Conservation (phyloP, 192 early-diverging fungal genomes). For the Rhizoclosmatium sp. region DNA sequence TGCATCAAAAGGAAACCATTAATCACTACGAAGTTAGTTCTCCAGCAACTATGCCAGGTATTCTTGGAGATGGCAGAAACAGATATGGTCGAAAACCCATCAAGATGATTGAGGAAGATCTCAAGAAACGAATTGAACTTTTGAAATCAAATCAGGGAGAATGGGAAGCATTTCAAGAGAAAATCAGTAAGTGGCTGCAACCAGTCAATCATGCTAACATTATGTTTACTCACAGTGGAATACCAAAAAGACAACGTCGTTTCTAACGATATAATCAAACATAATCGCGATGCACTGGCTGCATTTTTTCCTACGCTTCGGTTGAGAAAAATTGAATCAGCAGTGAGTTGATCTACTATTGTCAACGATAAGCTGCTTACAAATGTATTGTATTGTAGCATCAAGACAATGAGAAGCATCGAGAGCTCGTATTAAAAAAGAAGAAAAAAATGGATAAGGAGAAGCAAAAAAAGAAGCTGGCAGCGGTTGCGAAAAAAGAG, state of each 20-base stretch:
- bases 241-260: slow-evolving; percentile 35
- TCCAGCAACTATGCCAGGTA: background rate
- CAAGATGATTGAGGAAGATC: slow-evolving; percentile 55
- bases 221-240: slow-evolving; percentile 1
- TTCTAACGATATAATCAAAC: slow-evolving; percentile 41
- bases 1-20: slow-evolving; percentile 7
- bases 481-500: slow-evolving; percentile 49
- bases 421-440: slow-evolving; percentile 43
- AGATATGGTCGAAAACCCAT: slow-evolving; percentile 61
- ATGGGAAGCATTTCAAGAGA: slow-evolving; percentile 61
- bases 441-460: slow-evolving; percentile 51
- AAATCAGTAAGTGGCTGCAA: slow-evolving; percentile 46
- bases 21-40: background rate
- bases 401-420: slow-evolving; percentile 39
- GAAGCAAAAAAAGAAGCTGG: slow-evolving; percentile 45
- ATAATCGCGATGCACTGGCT: slow-evolving; percentile 33
- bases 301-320: slow-evolving; percentile 29
- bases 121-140: slow-evolving; percentile 56
- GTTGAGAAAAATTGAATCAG: slow-evolving; percentile 21
- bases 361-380: background rate
- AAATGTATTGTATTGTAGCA: slow-evolving; percentile 42
- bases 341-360: background rate
- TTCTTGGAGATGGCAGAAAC: background rate
- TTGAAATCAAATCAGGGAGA: slow-evolving; percentile 60
- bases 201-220: no score